Percentiles rank a stretch among this genome's conserved stretches.
Evolutionary conservation across 2,329 filamentous ascomycete species (phyloP).

Genomic region (Coniochaeta sp.): DNA sequence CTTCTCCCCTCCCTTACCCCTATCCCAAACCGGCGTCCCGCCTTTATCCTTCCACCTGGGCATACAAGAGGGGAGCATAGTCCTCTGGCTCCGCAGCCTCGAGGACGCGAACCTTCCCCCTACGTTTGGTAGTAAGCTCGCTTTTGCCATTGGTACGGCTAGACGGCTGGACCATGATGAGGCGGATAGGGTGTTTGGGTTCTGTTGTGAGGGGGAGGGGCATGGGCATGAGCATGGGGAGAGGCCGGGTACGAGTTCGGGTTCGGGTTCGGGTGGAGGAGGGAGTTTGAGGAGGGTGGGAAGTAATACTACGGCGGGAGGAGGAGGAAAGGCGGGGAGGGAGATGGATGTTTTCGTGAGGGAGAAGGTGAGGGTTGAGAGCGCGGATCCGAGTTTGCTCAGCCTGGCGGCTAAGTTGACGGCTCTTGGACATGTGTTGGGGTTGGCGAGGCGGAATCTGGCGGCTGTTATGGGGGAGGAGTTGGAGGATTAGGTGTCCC

Average conservation of each 20-base stretch:
- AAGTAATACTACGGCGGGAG: background rate
- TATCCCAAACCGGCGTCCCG: slow-evolving; percentile 40
- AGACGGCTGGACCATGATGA: slow-evolving; percentile 70
- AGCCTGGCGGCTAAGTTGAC: slow-evolving; percentile 76
- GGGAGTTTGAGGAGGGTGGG: slow-evolving; percentile 1
- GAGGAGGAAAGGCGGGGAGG: slow-evolving; percentile 31
- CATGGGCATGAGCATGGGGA: background rate
- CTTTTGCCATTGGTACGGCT: slow-evolving; percentile 59
- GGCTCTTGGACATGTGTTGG: slow-evolving; percentile 67
- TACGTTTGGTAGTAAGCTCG: slow-evolving; percentile 60
- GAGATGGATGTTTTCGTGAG: slow-evolving; percentile 73
- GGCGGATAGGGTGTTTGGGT: slow-evolving; percentile 68
- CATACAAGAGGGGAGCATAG: slow-evolving; percentile 62
- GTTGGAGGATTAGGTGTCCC: slow-evolving; percentile 23
- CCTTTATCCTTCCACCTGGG: slow-evolving; percentile 69
- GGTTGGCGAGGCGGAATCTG: slow-evolving; percentile 63
- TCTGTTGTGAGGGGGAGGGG: slow-evolving; percentile 24
- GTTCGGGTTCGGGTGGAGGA: background rate
- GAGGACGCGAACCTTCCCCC: slow-evolving; percentile 58
- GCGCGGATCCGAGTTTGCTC: slow-evolving; percentile 79
- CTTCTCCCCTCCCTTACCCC: slow-evolving; percentile 29
- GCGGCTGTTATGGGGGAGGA: slow-evolving; percentile 68
- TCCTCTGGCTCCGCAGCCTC: slow-evolving; percentile 63
- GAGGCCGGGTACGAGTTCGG: slow-evolving; percentile 5
- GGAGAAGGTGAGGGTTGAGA: slow-evolving; percentile 86